Percentiles rank a stretch among this genome's conserved stretches.
phyloP scores from a whole-genome alignment of 73 alveolate genomes.

The Uronychia binucleata region DNA sequence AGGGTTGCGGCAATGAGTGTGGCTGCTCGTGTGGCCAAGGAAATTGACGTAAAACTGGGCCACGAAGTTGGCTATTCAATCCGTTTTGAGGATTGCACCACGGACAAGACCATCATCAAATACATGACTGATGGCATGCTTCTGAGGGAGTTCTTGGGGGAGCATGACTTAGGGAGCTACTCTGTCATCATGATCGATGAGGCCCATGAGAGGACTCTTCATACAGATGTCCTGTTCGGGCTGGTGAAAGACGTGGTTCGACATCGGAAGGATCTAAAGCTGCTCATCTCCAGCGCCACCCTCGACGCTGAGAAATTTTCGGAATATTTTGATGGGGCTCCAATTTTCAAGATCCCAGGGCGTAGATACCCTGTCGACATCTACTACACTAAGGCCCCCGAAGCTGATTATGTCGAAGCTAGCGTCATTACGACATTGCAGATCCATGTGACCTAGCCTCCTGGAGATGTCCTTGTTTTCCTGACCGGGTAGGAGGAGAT shows the following conservation, averaged over 20 bases:
- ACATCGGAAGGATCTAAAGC: slow-evolving; percentile 89
- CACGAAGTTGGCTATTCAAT: slow-evolving; percentile 99
- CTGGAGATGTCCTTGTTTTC: slow-evolving; percentile 99
- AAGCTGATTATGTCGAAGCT: slow-evolving; percentile 99
- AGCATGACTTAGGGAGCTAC: slow-evolving; percentile 75
- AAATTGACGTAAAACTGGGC: slow-evolving; percentile 97
- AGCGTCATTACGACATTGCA: slow-evolving; percentile 97
- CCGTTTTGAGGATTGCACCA: slow-evolving; percentile 98
- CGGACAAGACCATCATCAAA: slow-evolving; percentile 94
- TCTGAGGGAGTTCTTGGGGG: slow-evolving; percentile 90
- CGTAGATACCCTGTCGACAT: slow-evolving; percentile 98
- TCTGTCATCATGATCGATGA: slow-evolving; percentile 96
- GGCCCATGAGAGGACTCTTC: slow-evolving; percentile 99
- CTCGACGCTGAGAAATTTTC: slow-evolving; percentile 97
- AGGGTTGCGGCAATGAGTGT: slow-evolving; percentile 99
- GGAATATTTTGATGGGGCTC: slow-evolving; percentile 96
- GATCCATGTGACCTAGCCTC: slow-evolving; percentile 98
- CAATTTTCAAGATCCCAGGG: slow-evolving; percentile 98
- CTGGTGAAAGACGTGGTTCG: slow-evolving; percentile 89
- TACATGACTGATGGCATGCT: slow-evolving; percentile 99
- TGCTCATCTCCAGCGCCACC: slow-evolving; percentile 98
- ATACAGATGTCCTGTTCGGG: slow-evolving; percentile 99
- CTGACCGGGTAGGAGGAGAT: slow-evolving; percentile 99
- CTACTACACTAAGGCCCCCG: slow-evolving; percentile 98
- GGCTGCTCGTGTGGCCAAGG: slow-evolving; percentile 99